A percentile compares a stretch with the other conserved stretches of the same genome.
Evolutionary conservation across 192 early-diverging fungal genomes (phyloP).

Genomic region (Coemansia sp.): DNA sequence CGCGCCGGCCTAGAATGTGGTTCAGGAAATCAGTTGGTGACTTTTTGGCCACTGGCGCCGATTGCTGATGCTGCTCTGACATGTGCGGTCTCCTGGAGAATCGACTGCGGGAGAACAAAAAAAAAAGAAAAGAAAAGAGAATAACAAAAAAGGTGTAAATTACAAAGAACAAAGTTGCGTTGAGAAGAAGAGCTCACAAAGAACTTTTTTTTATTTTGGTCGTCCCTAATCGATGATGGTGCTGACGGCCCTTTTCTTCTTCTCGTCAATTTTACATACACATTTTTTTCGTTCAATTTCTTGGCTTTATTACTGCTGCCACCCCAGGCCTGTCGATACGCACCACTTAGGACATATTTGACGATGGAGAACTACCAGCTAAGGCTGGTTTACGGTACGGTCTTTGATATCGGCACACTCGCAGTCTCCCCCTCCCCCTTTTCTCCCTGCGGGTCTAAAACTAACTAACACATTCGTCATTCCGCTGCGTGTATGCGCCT

Average conservation of each 20-base stretch:
- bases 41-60: slow-evolving; percentile 45
- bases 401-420: background rate
- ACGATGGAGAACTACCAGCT: slow-evolving; percentile 44
- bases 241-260: too few relatives aligned
- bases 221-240: too few relatives aligned
- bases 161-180: background rate
- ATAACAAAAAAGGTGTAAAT: too few relatives aligned
- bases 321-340: background rate
- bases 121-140: slow-evolving; percentile 1
- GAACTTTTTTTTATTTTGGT: too few relatives aligned
- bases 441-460: background rate
- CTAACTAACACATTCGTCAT: background rate
- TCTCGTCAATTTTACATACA: too few relatives aligned
- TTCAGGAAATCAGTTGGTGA: slow-evolving; percentile 91
- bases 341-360: background rate
- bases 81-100: background rate
- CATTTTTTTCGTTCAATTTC: too few relatives aligned
- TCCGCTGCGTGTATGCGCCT: background rate
- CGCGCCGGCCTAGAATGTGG: slow-evolving; percentile 79
- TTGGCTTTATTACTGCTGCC: background rate
- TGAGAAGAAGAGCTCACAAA: background rate
- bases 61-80: slow-evolving; percentile 10
- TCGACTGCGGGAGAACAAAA: background rate
- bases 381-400: slow-evolving; percentile 37
- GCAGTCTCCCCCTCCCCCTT: background rate